Evolutionary conservation across 352 stramenopile genomes (phyloP).

Genomic region (Phytophthora quininea): DNA sequence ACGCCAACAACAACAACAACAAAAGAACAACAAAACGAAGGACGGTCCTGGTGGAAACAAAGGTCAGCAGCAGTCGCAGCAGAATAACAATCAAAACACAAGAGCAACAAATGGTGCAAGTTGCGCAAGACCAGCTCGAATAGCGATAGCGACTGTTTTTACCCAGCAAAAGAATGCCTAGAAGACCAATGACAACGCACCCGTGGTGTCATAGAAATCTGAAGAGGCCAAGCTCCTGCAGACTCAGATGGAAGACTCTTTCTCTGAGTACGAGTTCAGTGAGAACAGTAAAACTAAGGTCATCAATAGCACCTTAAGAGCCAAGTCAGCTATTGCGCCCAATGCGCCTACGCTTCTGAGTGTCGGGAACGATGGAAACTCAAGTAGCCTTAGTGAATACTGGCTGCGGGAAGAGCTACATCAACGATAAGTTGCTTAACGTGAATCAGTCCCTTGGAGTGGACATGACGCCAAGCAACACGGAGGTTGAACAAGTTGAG

Average conservation of each 20-base stretch:
- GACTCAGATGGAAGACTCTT: not conserved
- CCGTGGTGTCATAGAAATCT: conserved; percentile 3
- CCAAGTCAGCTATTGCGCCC: not conserved
- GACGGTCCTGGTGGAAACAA: not conserved
- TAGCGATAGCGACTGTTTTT: conserved; percentile 19
- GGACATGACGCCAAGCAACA: not conserved
- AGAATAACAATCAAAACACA: not conserved
- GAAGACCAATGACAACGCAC: not conserved
- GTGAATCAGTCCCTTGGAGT: not conserved
- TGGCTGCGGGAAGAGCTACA: conserved; percentile 1
- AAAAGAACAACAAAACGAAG: not conserved
- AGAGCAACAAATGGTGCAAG: conserved; percentile 11
- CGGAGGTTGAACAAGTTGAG: conserved; percentile 5
- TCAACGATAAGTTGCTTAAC: not conserved
- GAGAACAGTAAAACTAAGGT: conserved; percentile 8
- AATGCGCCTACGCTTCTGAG: conserved; percentile 1
- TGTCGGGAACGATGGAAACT: not conserved
- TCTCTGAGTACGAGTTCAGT: conserved; percentile 8
- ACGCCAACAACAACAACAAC: no score
- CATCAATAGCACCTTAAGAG: not conserved
- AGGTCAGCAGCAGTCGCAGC: not conserved
- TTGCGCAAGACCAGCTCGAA: conserved; percentile 9
- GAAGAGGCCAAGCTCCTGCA: not conserved
- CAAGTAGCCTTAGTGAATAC: conserved; percentile 9
- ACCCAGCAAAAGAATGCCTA: conserved; percentile 4